These are phyloP conservation scores for Fulvia fulva DNA, from an alignment of 2,329 filamentous ascomycete genomes.

Conservation along the genomic window DNA sequence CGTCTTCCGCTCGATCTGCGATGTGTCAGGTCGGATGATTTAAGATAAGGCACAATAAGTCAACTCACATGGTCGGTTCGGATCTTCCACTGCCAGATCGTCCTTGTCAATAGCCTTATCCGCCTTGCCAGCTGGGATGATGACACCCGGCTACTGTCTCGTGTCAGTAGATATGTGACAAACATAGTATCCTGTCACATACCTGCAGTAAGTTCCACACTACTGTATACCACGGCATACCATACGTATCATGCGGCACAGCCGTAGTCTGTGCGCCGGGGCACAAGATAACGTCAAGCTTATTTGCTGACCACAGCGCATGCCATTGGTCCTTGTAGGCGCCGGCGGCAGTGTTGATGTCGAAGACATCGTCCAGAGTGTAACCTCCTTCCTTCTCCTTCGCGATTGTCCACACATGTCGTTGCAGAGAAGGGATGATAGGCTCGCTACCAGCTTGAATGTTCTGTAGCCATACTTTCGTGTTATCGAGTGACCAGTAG, in stretches of 20 bases:
- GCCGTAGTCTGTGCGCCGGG: constrained; percentile 50
- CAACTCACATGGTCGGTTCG: constrained; percentile 3
- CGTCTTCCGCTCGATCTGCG: constrained; percentile 9
- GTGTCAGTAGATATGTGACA: background rate
- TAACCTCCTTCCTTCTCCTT: constrained; percentile 31
- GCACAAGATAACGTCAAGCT: constrained; percentile 50
- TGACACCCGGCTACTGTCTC: constrained; percentile 7
- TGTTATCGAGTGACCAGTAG: constrained; percentile 41
- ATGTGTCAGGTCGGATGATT: background rate
- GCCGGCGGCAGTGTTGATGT: constrained; percentile 39
- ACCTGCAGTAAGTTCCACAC: constrained; percentile 42
- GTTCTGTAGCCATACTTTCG: constrained; percentile 31
- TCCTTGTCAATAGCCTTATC: constrained; percentile 11
- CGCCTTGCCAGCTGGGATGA: constrained; percentile 14
- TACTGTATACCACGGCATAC: constrained; percentile 45
- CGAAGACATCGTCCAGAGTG: constrained; percentile 39
- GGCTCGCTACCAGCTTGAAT: constrained; percentile 44
- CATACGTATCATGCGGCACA: constrained; percentile 50
- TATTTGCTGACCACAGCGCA: constrained; percentile 39
- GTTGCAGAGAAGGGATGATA: constrained; percentile 39
- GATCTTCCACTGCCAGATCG: constrained; percentile 6
- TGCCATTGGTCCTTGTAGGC: constrained; percentile 41
- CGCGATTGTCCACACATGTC: constrained; percentile 30
- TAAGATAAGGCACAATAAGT: background rate
- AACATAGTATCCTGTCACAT: background rate